phyloP scores from a whole-genome alignment of 495 filamentous ascomycete species.

The Neurospora africana region DNA sequence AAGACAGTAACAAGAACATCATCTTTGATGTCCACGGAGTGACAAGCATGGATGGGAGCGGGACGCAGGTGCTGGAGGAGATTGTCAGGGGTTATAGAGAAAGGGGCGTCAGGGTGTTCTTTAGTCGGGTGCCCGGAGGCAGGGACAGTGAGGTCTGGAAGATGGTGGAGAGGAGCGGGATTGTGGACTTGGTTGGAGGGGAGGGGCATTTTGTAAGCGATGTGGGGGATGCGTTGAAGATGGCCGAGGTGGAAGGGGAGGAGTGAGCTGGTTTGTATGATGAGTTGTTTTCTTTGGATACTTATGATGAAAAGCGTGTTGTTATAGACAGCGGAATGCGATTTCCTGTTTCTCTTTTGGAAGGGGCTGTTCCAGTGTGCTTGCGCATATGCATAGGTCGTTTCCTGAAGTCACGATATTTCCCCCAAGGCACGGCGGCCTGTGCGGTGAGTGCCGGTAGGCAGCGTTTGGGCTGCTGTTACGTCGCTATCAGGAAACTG shows the following conservation, averaged over 20 bases:
- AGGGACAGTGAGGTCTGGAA: slow-evolving; percentile 54
- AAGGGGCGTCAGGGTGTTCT: slow-evolving; percentile 72
- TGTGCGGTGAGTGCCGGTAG: too few relatives aligned
- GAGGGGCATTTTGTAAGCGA: slow-evolving; percentile 65
- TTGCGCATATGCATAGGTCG: background rate
- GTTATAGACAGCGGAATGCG: background rate
- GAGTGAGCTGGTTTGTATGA: slow-evolving; percentile 1
- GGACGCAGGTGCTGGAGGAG: slow-evolving; percentile 81
- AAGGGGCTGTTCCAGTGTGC: background rate
- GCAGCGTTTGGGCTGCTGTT: too few relatives aligned
- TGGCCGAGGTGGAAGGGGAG: slow-evolving; percentile 58
- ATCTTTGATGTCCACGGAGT: slow-evolving; percentile 98
- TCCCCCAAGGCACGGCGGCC: too few relatives aligned
- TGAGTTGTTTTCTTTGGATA: background rate
- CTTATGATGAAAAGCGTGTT: background rate
- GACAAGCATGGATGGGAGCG: slow-evolving; percentile 82
- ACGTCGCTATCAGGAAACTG: background rate
- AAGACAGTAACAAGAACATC: slow-evolving; percentile 72
- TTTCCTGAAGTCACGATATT: background rate
- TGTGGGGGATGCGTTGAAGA: slow-evolving; percentile 71
- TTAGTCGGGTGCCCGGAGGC: slow-evolving; percentile 58
- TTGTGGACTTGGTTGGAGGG: slow-evolving; percentile 70
- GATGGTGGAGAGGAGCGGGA: slow-evolving; percentile 68
- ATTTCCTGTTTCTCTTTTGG: background rate
- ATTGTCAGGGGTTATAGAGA: slow-evolving; percentile 71